Conservation (phyloP, 768 basidiomycete genomes). For the Psilocybe azurescens region DNA sequence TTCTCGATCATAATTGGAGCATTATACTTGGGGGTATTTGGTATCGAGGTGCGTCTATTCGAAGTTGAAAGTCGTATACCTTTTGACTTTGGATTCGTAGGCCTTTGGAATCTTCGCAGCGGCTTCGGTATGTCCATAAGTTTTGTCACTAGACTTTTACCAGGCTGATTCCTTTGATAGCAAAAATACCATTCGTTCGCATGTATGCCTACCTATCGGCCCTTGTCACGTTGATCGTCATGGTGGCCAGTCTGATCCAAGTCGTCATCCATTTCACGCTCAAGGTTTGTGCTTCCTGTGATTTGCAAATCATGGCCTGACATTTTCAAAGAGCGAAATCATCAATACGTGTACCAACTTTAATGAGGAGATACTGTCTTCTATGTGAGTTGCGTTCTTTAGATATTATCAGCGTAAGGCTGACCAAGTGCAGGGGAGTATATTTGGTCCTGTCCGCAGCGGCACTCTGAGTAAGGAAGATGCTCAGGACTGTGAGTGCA, state of each 20-base stretch:
- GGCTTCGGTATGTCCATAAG: slow-evolving; percentile 45
- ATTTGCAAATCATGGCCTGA: neutral
- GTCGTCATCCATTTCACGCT: slow-evolving; percentile 68
- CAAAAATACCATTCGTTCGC: slow-evolving; percentile 58
- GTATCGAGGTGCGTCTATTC: slow-evolving; percentile 46
- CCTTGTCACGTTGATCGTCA: slow-evolving; percentile 50
- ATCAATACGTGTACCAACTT: slow-evolving; percentile 57
- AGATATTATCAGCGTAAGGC: neutral
- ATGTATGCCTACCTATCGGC: slow-evolving; percentile 59
- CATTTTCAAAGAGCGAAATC: slow-evolving; percentile 51
- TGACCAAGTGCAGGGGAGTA: slow-evolving; percentile 45
- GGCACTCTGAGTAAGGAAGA: slow-evolving; percentile 37
- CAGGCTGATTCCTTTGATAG: slow-evolving; percentile 33
- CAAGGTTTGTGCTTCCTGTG: slow-evolving; percentile 50
- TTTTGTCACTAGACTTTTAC: neutral
- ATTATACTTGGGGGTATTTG: slow-evolving; percentile 54
- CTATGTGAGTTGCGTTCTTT: slow-evolving; percentile 34
- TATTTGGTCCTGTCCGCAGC: slow-evolving; percentile 53
- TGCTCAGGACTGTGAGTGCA: slow-evolving; percentile 51
- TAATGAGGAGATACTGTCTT: slow-evolving; percentile 38
- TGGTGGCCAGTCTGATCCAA: slow-evolving; percentile 57
- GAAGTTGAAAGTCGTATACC: neutral
- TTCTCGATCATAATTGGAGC: slow-evolving; percentile 66
- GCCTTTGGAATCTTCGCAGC: slow-evolving; percentile 59
- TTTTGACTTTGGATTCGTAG: slow-evolving; percentile 17